Evolutionary conservation across 2,329 filamentous ascomycete genomes (phyloP).

Genomic region (Monilinia fructicola): DNA sequence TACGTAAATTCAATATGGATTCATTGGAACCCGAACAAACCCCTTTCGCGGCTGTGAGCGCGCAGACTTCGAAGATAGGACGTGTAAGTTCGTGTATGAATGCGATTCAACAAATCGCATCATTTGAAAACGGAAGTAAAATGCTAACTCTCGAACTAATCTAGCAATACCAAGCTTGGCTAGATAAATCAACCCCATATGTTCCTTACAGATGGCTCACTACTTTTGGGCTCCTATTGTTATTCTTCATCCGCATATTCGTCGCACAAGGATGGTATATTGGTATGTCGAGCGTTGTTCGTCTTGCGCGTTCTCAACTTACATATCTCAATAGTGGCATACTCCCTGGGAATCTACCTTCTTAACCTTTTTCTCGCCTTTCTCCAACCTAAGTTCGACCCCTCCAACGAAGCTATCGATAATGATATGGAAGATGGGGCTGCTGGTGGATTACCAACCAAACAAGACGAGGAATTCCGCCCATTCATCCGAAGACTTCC

Average conservation of each 20-base stretch:
- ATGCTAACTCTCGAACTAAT: background rate
- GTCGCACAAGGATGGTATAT: constrained; percentile 98
- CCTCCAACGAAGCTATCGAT: constrained; percentile 84
- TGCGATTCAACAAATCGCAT: constrained; percentile 5
- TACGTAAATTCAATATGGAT: constrained; percentile 61
- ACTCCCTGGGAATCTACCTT: constrained; percentile 97
- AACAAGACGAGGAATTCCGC: constrained; percentile 95
- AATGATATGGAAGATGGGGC: constrained; percentile 95
- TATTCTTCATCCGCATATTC: constrained; percentile 89
- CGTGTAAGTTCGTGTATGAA: constrained; percentile 55
- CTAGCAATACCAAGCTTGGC: constrained; percentile 89
- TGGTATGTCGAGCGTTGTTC: constrained; percentile 53
- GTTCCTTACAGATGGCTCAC: constrained; percentile 86
- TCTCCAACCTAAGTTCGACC: constrained; percentile 97
- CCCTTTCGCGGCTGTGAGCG: constrained; percentile 85
- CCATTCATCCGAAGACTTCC: constrained; percentile 94
- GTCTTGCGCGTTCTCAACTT: constrained; percentile 4
- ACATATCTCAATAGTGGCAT: constrained; percentile 66
- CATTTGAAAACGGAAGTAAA: background rate
- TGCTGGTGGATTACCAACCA: constrained; percentile 79
- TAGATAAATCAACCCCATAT: constrained; percentile 91
- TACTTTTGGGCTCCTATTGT: constrained; percentile 70
- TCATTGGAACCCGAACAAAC: constrained; percentile 83
- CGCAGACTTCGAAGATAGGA: constrained; percentile 75
- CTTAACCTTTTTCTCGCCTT: constrained; percentile 99